phyloP scores from a whole-genome alignment of 2,329 filamentous ascomycete species.

The Apiospora malaysiana region DNA sequence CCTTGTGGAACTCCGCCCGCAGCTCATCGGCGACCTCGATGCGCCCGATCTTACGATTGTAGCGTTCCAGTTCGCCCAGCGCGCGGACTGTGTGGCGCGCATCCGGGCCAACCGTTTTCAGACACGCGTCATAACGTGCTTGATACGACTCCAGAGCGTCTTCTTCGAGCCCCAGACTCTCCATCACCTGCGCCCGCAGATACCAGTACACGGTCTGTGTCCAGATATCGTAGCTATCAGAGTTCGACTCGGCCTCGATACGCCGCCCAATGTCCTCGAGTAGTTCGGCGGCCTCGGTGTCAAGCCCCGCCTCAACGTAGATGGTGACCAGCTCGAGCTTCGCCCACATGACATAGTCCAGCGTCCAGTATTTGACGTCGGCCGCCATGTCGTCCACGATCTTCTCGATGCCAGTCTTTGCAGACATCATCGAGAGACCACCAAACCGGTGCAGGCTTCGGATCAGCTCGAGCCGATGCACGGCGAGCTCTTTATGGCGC shows the following conservation, averaged over 20 bases:
- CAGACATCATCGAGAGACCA: background rate
- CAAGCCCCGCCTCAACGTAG: conserved; percentile 17
- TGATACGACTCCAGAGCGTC: conserved; percentile 14
- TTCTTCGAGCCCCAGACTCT: background rate
- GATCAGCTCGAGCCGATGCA: conserved; percentile 17
- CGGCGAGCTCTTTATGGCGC: conserved; percentile 19
- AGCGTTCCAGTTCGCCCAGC: conserved; percentile 20
- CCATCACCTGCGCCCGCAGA: conserved; percentile 16
- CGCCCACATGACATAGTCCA: conserved; percentile 23
- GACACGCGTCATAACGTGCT: conserved; percentile 14
- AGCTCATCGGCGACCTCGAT: conserved; percentile 21
- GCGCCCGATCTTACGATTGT: conserved; percentile 22
- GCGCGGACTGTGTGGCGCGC: conserved; percentile 19
- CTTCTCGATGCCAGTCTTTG: background rate
- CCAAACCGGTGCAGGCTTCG: conserved; percentile 14
- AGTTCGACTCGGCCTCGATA: background rate
- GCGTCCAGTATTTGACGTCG: conserved; percentile 23
- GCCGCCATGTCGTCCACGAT: conserved; percentile 20
- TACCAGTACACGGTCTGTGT: conserved; percentile 18
- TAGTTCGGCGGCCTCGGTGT: conserved; percentile 7
- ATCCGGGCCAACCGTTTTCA: conserved; percentile 18
- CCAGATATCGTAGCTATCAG: conserved; percentile 17
- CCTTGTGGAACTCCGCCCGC: background rate
- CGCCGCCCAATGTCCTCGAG: conserved; percentile 4
- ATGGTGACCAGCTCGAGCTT: conserved; percentile 20